Conservation (phyloP, 1,284 basidiomycete species). For the Irpex sp. region DNA sequence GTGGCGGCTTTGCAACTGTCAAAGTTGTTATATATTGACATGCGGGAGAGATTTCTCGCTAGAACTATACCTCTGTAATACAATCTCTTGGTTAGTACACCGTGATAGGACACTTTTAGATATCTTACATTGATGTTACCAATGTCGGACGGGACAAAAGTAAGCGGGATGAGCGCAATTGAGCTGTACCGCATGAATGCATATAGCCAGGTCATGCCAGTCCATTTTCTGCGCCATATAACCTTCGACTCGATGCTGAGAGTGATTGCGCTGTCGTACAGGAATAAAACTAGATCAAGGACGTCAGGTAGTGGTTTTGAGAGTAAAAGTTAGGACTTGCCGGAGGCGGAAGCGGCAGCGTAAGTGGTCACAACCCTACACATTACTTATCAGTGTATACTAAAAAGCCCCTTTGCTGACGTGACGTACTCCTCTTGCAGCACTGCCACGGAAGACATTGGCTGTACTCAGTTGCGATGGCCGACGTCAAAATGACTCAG, state of each 20-base stretch:
- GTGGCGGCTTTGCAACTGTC: neutral
- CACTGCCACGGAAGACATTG: too few species aligned
- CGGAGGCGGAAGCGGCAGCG: too few species aligned
- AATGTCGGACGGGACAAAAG: neutral
- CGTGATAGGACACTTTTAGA: neutral
- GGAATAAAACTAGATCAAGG: too few species aligned
- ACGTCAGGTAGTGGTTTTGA: too few species aligned
- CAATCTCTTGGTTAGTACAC: neutral
- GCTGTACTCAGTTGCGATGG: too few species aligned
- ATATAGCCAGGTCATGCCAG: neutral
- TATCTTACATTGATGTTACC: neutral
- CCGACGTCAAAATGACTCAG: too few species aligned
- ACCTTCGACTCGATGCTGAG: neutral
- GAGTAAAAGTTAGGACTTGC: too few species aligned
- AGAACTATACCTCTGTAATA: neutral
- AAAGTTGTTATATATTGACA: neutral
- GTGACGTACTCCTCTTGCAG: too few species aligned
- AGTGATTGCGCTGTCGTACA: too few species aligned
- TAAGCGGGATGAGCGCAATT: neutral
- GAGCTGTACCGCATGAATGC: neutral
- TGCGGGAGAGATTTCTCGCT: neutral
- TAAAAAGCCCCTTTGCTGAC: too few species aligned
- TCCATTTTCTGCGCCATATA: neutral
- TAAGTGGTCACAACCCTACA: too few species aligned
- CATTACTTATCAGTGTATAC: too few species aligned